Base-by-base conservation (phyloP, 176 grass and related monocot species). In the Canna indica region DNA sequence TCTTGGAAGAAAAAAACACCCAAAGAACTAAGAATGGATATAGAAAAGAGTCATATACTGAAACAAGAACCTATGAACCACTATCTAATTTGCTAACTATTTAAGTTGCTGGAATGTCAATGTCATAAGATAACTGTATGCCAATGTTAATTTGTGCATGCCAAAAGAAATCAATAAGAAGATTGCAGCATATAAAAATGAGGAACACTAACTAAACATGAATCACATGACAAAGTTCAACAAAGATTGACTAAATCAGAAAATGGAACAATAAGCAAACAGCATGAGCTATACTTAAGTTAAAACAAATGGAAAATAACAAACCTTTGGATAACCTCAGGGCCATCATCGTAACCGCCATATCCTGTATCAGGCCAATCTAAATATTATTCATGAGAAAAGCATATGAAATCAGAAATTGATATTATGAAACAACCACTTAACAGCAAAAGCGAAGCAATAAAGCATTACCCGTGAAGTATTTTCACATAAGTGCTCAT, bases 301-400 rank as follows among this genome's bases (percentile, higher is more conserved):
- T 35, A 11, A 15, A 47, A 46, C 25, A 36, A 34, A 56, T 42
- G 1, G 18, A 27, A 73, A 24, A 58, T 39, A 50, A 69, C 46
- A 60, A 78, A 97, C 94, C 94, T 97, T 81, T 87, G 95, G 46
- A 85, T 67, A 36, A 58, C 28, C 58, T 83, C 82, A 76, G 84
- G 59, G 80, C 73, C 87, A 80, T 88, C 87, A 85, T 73, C 83
- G 27, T 79, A 79, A 30, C 82, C 84, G 47, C 84, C 89, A 73
- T 82, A 80, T 53, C 90, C 83, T 32, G 84, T 71, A 82, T 80
- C 90, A 75, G 75, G 44, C 82, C 90, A 99, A 87, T 99, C 95
- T 99, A 78, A 69, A 41, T 64, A 61, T 45, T 31, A 70, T 18
- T 47, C 27, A 70, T 15, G 31, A 7, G 24, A 70, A 31, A 70